These are phyloP conservation scores for Suillus paluster DNA, from an alignment of 768 basidiomycete species.

Conservation along the genomic window DNA sequence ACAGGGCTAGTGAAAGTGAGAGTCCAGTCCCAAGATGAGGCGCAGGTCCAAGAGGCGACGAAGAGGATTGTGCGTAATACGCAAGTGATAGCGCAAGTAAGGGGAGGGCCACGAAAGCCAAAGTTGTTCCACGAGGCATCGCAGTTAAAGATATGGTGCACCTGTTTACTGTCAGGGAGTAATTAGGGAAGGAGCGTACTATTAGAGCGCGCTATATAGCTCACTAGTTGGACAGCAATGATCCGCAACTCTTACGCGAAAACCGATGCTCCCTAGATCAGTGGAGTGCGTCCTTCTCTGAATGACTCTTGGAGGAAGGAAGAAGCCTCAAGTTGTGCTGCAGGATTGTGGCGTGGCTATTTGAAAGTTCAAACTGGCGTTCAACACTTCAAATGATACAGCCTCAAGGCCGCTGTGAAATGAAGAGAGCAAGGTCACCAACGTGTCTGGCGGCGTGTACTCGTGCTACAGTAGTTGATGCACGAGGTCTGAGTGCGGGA, in stretches of 20 bases:
- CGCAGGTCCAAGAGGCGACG: constrained; percentile 35
- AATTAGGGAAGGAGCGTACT: neutral
- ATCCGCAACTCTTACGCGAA: neutral
- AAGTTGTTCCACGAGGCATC: constrained; percentile 30
- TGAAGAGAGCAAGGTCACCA: constrained; percentile 2
- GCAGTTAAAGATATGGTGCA: neutral
- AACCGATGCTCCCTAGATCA: neutral
- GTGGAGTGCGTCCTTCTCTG: neutral
- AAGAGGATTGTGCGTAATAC: constrained; percentile 34
- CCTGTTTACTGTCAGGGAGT: neutral
- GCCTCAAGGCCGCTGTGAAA: neutral
- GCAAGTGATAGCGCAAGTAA: constrained; percentile 35
- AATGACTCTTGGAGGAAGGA: neutral
- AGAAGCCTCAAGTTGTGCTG: neutral
- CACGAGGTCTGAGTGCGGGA: too few species aligned
- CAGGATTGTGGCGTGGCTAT: neutral
- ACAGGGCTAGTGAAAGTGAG: constrained; percentile 25
- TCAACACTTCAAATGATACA: neutral
- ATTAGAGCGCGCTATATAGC: neutral
- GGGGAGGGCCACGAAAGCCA: constrained; percentile 24
- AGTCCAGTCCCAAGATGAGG: constrained; percentile 33
- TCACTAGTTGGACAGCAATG: neutral
- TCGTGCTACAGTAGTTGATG: neutral
- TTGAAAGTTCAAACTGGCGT: neutral
- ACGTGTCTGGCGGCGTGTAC: neutral